Base-by-base conservation (phyloP, 2,329 filamentous ascomycete species). In the Pestalotiopsis sp. region DNA sequence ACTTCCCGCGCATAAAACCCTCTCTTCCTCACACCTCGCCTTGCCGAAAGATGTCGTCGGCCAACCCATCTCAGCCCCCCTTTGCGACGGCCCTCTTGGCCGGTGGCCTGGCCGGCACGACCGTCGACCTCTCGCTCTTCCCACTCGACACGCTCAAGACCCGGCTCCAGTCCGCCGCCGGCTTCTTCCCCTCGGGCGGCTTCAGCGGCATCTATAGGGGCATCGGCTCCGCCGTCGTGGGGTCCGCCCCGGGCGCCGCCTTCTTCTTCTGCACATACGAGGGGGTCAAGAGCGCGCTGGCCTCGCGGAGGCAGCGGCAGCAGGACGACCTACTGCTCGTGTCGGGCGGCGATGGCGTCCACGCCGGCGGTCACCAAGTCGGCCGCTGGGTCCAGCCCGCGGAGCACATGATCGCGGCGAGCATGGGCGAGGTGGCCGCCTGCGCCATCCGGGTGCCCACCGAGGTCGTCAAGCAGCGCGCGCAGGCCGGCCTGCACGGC, bases 121-220 rank as follows among this genome's bases (percentile, higher is more conserved):
- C 95, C 14, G 96, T 98, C 81, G 96, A 99, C 88, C 91, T 97
- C 77, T 94, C 94, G 68, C 93, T 99, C 78, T 99, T 93, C 85
- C 96, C 96, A 0, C 94, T 99, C 86, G 97, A 99, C 87, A 99
- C 96, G 0, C 91, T 99, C 78, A 99, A 99, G 84, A 99, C 97
- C 58, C 94, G 96, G 17, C 93, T 99, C 6, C 96, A 99, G 84
- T 94, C 94, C 72, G 88, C 88, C 62, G 80, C 86, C 68, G 90
- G 92, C 79, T 94, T 97, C 85, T 90, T 93, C 77, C 86, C 92
- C 68, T 91, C 91, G 2, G 95, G 96, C 78, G 95, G 95, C 77
- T 95, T 98, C 86, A 88, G 87, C 64, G 95, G 95, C 70, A 93
- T 98, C 75, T 99, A 99, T 85, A 92, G 93, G 60, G 96, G 96